Percentiles rank a stretch among this genome's conserved stretches.
Conservation (phyloP, 2,329 filamentous ascomycete species). For the Fusarium agapanthi region DNA sequence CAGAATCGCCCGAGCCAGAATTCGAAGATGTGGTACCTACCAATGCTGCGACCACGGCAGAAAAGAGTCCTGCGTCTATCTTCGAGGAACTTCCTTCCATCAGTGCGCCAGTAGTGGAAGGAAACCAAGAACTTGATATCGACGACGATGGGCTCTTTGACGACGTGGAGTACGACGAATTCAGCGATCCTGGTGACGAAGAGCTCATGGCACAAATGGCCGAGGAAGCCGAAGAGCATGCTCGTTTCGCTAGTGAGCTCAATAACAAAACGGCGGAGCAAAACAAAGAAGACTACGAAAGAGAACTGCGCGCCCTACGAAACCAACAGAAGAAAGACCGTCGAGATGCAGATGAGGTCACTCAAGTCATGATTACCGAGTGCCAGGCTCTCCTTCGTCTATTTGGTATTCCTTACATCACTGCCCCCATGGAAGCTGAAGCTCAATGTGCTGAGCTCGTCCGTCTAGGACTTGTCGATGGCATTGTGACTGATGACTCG, state of each 20-base stretch:
- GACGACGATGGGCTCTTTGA: slow-evolving; percentile 55
- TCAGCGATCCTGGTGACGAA: slow-evolving; percentile 91
- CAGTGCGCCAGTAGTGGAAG: neutral
- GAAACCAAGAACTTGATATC: slow-evolving; percentile 10
- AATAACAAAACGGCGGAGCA: slow-evolving; percentile 78
- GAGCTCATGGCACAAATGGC: slow-evolving; percentile 88
- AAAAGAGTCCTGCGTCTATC: slow-evolving; percentile 17
- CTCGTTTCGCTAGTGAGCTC: slow-evolving; percentile 86
- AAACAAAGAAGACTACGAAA: slow-evolving; percentile 82
- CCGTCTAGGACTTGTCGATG: slow-evolving; percentile 85
- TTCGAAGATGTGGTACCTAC: slow-evolving; percentile 49
- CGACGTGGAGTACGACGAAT: slow-evolving; percentile 74
- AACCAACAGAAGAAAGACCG: slow-evolving; percentile 97
- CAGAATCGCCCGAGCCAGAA: slow-evolving; percentile 48
- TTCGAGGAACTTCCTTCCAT: slow-evolving; percentile 25
- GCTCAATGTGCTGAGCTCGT: slow-evolving; percentile 96
- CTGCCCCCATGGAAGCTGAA: slow-evolving; percentile 98
- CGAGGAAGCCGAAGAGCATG: slow-evolving; percentile 91
- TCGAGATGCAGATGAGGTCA: slow-evolving; percentile 95
- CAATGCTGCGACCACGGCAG: slow-evolving; percentile 13
- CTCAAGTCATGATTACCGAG: slow-evolving; percentile 93
- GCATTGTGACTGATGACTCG: slow-evolving; percentile 96
- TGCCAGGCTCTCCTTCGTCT: slow-evolving; percentile 89
- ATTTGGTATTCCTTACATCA: slow-evolving; percentile 96
- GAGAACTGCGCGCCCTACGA: slow-evolving; percentile 84